These are phyloP conservation scores for Fusarium albosuccineum DNA, from an alignment of 2,329 filamentous ascomycete species.

Conservation along the genomic window DNA sequence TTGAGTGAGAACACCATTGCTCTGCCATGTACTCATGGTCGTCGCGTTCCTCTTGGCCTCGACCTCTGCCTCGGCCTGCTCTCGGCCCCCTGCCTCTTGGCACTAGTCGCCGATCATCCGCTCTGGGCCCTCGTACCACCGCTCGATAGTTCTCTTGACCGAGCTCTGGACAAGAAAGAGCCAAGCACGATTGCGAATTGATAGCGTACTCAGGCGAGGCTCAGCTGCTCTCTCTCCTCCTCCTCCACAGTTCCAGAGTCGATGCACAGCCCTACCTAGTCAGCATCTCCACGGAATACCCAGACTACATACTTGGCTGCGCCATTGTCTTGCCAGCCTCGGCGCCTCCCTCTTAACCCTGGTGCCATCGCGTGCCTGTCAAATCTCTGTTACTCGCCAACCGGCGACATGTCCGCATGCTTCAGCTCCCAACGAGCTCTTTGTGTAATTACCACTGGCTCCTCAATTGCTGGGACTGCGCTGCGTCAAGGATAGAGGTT, in stretches of 20 bases:
- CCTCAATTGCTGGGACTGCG: no score
- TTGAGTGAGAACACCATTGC: background rate
- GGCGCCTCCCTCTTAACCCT: background rate
- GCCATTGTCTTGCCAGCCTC: background rate
- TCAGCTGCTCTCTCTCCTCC: background rate
- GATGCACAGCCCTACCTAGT: no score
- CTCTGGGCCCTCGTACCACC: conserved; percentile 12
- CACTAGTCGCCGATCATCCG: conserved; percentile 43
- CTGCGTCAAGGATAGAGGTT: conserved; percentile 1
- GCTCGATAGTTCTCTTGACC: no score
- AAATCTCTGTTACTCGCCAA: conserved; percentile 1
- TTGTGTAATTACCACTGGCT: no score
- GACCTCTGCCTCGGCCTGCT: conserved; percentile 31
- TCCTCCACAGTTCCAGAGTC: background rate
- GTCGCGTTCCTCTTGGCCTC: conserved; percentile 36
- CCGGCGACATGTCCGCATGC: no score
- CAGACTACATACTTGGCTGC: no score
- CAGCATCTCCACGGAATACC: no score
- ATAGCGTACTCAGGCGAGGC: background rate
- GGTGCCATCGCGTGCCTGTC: conserved; percentile 2
- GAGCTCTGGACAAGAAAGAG: no score
- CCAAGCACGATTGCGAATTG: no score
- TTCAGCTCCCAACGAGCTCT: no score
- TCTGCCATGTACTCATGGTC: conserved; percentile 12
- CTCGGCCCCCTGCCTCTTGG: conserved; percentile 35